Base-by-base conservation (phyloP, 306 rosid species). In the Glycine soja region DNA sequence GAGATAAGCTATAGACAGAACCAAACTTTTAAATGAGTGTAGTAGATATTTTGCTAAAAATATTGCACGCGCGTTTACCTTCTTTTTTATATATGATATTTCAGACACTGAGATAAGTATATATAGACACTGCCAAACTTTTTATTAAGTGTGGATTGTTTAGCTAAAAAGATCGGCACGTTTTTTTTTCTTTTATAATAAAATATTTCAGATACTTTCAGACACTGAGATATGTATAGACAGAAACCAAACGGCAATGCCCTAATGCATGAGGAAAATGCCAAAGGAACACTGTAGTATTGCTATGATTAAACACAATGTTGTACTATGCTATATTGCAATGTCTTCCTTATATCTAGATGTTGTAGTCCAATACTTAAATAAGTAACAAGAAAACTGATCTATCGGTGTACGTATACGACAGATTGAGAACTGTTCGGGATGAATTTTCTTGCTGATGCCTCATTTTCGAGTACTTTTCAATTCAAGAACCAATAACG, bases 391-490 rank as follows among this genome's bases (percentile, higher is more conserved):
- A 4, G 2, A 15, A 52, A 66, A 52, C 7, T 18, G 42, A 8
- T 65, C 8, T 2, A 14, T 76, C 34, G 38, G 18, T 30, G 38
- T 34, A 45, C 7, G 40, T 2, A 36, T 36, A 36, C 40, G 54
- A 53, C 6, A 74, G 79, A 42, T 42, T 1, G 46, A 42, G 46
- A 42, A 42, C 46, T 42, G 46, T 42, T 12, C 34, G 38, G 52
- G 46, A 67, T 10, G 46, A 53, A 24, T 24, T 40, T 66, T 12
- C 14, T 10, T 24, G 32, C 36, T 0, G 2, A 40, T 45, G 4
- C 47, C 12, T 58, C 40, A 45, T 56, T 47, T 70, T 54, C 42
- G 45, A 77, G 65, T 34, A 66, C 43, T 38, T 51, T 34, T 34
- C 16, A 40, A 2, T 68, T n/a, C 45, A 24, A 18, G 4, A 8